Evolutionary conservation across 1,284 basidiomycete genomes (phyloP).

Genomic region (Leccinum solheimii): DNA sequence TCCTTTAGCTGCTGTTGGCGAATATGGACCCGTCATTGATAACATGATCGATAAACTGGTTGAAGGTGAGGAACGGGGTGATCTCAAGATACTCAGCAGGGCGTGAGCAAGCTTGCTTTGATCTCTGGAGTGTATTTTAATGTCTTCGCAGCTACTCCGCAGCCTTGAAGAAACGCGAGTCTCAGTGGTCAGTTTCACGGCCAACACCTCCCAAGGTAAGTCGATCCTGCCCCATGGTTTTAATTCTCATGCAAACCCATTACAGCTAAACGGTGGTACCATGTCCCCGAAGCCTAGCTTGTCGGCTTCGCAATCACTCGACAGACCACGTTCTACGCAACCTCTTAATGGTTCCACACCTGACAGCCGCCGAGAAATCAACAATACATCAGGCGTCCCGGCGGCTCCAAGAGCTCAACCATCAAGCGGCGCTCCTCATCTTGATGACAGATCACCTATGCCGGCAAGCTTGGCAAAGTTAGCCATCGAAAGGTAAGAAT

Average conservation of each 20-base stretch:
- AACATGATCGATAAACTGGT: slow-evolving; percentile 67
- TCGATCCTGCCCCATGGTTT: slow-evolving; percentile 22
- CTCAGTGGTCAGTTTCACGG: slow-evolving; percentile 54
- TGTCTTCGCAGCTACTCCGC: slow-evolving; percentile 57
- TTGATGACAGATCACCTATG: slow-evolving; percentile 26
- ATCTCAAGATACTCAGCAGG: slow-evolving; percentile 78
- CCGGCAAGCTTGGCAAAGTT: slow-evolving; percentile 49
- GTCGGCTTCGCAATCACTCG: slow-evolving; percentile 33
- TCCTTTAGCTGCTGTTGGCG: slow-evolving; percentile 65
- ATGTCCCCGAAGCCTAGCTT: slow-evolving; percentile 39
- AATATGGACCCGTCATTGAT: slow-evolving; percentile 60
- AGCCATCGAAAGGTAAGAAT: slow-evolving; percentile 64
- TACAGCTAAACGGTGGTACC: slow-evolving; percentile 37
- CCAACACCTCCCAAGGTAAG: slow-evolving; percentile 22
- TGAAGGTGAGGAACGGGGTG: slow-evolving; percentile 75
- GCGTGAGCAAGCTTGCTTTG: slow-evolving; percentile 52
- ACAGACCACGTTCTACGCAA: slow-evolving; percentile 43
- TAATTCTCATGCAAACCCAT: slow-evolving; percentile 2
- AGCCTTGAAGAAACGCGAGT: slow-evolving; percentile 67
- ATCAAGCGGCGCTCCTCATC: slow-evolving; percentile 27
- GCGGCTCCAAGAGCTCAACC: slow-evolving; percentile 60
- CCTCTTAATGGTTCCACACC: slow-evolving; percentile 39
- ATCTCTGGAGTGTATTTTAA: slow-evolving; percentile 10
- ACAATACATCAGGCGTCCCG: slow-evolving; percentile 41
- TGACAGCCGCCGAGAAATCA: slow-evolving; percentile 28